These are phyloP conservation scores for Leccinum fuscescens DNA, from an alignment of 1,284 basidiomycete species.

Conservation along the genomic window DNA sequence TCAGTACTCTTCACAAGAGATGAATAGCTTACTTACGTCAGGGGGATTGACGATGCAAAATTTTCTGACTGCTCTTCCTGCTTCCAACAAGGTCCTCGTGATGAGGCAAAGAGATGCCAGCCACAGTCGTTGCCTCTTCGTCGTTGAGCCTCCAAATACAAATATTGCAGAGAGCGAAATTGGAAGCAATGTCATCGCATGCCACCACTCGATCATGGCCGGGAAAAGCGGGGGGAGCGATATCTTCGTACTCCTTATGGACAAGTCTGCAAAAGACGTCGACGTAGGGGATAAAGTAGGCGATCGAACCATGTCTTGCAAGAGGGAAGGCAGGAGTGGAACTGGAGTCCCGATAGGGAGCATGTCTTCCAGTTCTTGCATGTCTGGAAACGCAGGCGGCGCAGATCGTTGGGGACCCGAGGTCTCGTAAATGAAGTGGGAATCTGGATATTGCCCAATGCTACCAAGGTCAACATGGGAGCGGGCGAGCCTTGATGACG, in stretches of 20 bases:
- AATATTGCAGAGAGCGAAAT: slow-evolving; percentile 49
- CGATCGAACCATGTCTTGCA: slow-evolving; percentile 68
- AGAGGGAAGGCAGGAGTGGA: slow-evolving; percentile 64
- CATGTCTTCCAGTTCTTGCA: slow-evolving; percentile 21
- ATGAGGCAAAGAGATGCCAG: slow-evolving; percentile 41
- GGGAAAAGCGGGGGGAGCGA: slow-evolving; percentile 18
- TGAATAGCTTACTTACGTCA: slow-evolving; percentile 16
- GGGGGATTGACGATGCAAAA: slow-evolving; percentile 31
- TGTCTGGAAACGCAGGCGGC: slow-evolving; percentile 24
- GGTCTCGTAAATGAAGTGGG: slow-evolving; percentile 67
- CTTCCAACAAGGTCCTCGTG: slow-evolving; percentile 31
- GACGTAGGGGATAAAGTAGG: slow-evolving; percentile 62
- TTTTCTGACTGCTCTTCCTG: slow-evolving; percentile 36
- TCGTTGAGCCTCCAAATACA: slow-evolving; percentile 56
- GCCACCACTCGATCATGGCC: slow-evolving; percentile 25
- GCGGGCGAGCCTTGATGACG: slow-evolving; percentile 39
- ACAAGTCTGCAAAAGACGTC: slow-evolving; percentile 61
- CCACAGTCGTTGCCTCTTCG: slow-evolving; percentile 58
- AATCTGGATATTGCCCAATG: slow-evolving; percentile 36
- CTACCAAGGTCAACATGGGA: slow-evolving; percentile 47
- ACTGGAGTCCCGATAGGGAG: slow-evolving; percentile 33
- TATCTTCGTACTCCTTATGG: slow-evolving; percentile 50
- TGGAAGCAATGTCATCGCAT: slow-evolving; percentile 32
- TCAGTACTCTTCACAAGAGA: not conserved
- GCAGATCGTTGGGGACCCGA: slow-evolving; percentile 38